Percentiles rank a stretch among this genome's conserved stretches.
These are phyloP conservation scores for Trichoderma asperellum DNA, from an alignment of 2,329 filamentous ascomycete species.

Conservation along the genomic window DNA sequence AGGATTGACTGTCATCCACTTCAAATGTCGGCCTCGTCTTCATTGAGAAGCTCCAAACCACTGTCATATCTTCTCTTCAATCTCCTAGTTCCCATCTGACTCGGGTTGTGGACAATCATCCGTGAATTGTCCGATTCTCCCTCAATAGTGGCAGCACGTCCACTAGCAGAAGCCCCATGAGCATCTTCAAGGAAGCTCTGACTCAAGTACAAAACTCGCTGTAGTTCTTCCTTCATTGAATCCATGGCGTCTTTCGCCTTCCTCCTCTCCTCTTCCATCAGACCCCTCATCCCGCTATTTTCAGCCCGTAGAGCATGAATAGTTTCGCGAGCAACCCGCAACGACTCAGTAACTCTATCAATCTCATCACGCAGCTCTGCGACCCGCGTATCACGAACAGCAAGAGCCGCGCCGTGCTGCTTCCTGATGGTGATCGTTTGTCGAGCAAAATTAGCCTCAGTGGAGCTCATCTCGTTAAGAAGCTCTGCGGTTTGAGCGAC, in stretches of 20 bases:
- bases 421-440: constrained; percentile 45
- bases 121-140: background rate
- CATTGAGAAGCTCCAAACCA: constrained; percentile 59
- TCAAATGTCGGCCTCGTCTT: constrained; percentile 51
- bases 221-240: constrained; percentile 55
- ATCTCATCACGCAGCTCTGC: constrained; percentile 54
- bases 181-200: constrained; percentile 48
- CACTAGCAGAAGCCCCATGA: constrained; percentile 30
- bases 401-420: constrained; percentile 52
- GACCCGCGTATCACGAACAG: constrained; percentile 55
- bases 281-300: constrained; percentile 45
- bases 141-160: background rate
- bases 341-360: constrained; percentile 49
- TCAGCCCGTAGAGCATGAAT: constrained; percentile 52
- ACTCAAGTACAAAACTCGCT: constrained; percentile 52
- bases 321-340: constrained; percentile 53
- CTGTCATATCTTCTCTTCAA: constrained; percentile 55
- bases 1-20: background rate
- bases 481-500: constrained; percentile 46
- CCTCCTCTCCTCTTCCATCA: constrained; percentile 42
- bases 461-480: constrained; percentile 44
- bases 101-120: constrained; percentile 31
- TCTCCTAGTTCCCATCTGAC: constrained; percentile 45
- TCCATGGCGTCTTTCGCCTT: constrained; percentile 23
- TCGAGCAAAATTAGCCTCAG: constrained; percentile 42